These are phyloP conservation scores for Cenchrus purpureus DNA, from an alignment of 176 grass and related monocot genomes.

Conservation along the genomic window DNA sequence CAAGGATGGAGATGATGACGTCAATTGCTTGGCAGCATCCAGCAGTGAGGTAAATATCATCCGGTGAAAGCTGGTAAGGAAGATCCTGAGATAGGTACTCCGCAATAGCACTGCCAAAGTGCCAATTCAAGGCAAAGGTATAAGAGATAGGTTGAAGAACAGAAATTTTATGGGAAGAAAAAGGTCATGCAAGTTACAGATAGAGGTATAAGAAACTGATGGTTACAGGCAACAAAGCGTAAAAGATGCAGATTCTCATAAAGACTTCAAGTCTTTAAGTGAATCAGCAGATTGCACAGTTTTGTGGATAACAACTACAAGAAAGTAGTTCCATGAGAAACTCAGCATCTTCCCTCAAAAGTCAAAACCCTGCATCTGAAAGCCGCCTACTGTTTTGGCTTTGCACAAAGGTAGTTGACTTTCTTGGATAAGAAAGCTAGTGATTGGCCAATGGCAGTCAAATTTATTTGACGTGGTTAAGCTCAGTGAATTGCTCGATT, in stretches of 20 bases:
- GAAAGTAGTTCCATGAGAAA: conserved; percentile 9
- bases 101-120: conserved; percentile 65
- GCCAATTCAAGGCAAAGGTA: neutral
- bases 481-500: too few relatives aligned
- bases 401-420: neutral
- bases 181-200: neutral
- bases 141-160: neutral
- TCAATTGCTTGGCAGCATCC: conserved; percentile 82
- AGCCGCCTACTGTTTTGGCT: neutral
- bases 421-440: neutral
- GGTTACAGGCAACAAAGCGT: neutral
- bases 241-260: neutral
- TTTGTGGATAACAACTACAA: neutral
- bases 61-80: conserved; percentile 60
- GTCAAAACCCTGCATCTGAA: neutral
- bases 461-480: too few relatives aligned
- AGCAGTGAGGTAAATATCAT: conserved; percentile 71
- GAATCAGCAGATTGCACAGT: neutral
- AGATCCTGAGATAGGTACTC: conserved; percentile 75
- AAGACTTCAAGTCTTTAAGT: neutral
- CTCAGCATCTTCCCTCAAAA: neutral
- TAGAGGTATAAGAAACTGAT: neutral
- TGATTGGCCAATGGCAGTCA: too few relatives aligned
- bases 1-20: conserved; percentile 56
- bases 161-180: neutral